These are phyloP conservation scores for Linum lewisii DNA, from an alignment of 345 rosid species.

Conservation along the genomic window DNA sequence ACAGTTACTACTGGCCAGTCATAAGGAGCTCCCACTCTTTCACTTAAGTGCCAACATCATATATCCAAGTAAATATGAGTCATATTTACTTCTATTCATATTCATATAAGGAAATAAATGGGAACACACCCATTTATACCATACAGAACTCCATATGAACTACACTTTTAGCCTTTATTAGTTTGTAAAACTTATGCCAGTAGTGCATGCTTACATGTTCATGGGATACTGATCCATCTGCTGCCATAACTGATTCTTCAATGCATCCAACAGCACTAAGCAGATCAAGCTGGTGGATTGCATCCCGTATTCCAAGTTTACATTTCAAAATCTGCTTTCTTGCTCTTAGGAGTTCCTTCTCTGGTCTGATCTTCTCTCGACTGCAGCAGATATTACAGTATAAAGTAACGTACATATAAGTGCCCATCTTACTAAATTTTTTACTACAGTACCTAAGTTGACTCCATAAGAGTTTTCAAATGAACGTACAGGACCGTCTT, in stretches of 20 bases:
- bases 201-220: slow-evolving; percentile 53
- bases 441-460: neutral
- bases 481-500: no score
- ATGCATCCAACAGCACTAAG: slow-evolving; percentile 82
- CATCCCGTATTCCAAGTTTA: slow-evolving; percentile 93
- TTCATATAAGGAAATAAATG: no score
- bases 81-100: no score
- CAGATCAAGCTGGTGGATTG: slow-evolving; percentile 60
- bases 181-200: neutral
- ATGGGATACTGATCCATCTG: slow-evolving; percentile 93
- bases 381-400: slow-evolving; percentile 29
- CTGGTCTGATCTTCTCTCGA: slow-evolving; percentile 93
- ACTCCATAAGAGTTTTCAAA: no score
- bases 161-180: no score
- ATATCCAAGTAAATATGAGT: no score
- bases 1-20: no score
- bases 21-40: no score
- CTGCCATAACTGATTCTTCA: slow-evolving; percentile 71
- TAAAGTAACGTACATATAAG: neutral
- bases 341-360: slow-evolving; percentile 81
- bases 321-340: slow-evolving; percentile 73
- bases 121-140: no score
- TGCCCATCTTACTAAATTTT: neutral
- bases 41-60: no score
- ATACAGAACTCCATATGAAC: no score